These are phyloP conservation scores for Claviceps pazoutovae DNA, from an alignment of 2,329 filamentous ascomycete species.

Conservation along the genomic window DNA sequence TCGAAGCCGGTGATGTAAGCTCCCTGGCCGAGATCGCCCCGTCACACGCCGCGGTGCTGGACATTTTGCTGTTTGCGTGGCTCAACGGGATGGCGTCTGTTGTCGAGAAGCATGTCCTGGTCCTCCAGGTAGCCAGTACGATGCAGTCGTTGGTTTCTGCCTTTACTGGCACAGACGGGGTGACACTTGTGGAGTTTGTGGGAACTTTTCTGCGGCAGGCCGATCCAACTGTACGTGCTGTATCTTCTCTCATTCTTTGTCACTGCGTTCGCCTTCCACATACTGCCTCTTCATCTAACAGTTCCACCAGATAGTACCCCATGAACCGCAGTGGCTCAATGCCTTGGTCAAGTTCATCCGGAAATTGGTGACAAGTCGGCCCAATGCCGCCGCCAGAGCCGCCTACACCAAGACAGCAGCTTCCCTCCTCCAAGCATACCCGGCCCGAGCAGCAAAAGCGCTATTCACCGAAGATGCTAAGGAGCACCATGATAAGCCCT, in stretches of 20 bases:
- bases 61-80: conserved; percentile 44
- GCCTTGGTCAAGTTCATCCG: conserved; percentile 33
- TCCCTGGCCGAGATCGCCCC: conserved; percentile 44
- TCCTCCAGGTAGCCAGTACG: conserved; percentile 29
- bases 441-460: conserved; percentile 27
- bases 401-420: conserved; percentile 47
- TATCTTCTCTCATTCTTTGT: background rate
- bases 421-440: conserved; percentile 42
- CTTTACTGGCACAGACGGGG: conserved; percentile 45
- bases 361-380: conserved; percentile 38
- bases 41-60: conserved; percentile 36
- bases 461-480: conserved; percentile 36
- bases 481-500: conserved; percentile 30
- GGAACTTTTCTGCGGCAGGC: conserved; percentile 36
- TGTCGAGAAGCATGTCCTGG: conserved; percentile 18
- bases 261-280: background rate
- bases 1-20: conserved; percentile 35
- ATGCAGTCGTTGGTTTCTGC: conserved; percentile 35
- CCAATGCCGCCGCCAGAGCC: conserved; percentile 38
- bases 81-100: conserved; percentile 28
- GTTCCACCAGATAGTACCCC: conserved; percentile 28
- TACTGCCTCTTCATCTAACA: background rate
- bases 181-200: conserved; percentile 45
- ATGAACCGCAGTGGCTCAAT: conserved; percentile 39
- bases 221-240: conserved; percentile 29